Conservation (phyloP, 352 stramenopile genomes). For the Globisporangium iwayamae region DNA sequence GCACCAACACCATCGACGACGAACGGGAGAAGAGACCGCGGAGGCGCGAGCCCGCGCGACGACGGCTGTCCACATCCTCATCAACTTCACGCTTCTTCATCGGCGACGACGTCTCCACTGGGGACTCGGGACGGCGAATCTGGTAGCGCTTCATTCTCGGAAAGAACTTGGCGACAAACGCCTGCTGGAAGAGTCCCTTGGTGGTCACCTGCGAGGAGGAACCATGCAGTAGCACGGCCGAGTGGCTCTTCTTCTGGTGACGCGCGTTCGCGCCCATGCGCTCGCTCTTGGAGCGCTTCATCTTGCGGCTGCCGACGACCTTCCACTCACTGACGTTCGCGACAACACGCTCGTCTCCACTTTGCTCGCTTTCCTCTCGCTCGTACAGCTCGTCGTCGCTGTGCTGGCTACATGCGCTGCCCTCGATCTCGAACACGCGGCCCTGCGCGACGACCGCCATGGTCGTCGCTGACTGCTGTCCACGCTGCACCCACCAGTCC, state of each 20-base stretch:
- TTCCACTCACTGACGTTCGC: background rate
- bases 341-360: background rate
- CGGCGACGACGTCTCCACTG: background rate
- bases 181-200: constrained; percentile 14
- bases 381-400: background rate
- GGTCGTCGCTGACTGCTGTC: background rate
- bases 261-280: constrained; percentile 2
- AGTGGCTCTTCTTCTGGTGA: background rate
- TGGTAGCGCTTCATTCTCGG: constrained; percentile 9
- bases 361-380: background rate
- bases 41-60: constrained; percentile 7
- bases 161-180: constrained; percentile 14
- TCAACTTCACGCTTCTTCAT: background rate
- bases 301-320: constrained; percentile 3
- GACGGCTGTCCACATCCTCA: background rate
- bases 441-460: constrained; percentile 1
- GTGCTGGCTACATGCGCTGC: constrained; percentile 1
- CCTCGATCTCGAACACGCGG: constrained; percentile 9
- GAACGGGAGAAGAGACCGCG: constrained; percentile 13
- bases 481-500: constrained; percentile 15
- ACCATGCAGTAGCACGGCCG: constrained; percentile 5
- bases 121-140: constrained; percentile 5
- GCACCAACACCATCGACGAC: background rate
- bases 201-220: constrained; percentile 5
- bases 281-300: constrained; percentile 15